Percentiles rank a stretch among this genome's conserved stretches.
Conservation (phyloP, 257 asterid genomes). For the Oldenlandia corymbosa region DNA sequence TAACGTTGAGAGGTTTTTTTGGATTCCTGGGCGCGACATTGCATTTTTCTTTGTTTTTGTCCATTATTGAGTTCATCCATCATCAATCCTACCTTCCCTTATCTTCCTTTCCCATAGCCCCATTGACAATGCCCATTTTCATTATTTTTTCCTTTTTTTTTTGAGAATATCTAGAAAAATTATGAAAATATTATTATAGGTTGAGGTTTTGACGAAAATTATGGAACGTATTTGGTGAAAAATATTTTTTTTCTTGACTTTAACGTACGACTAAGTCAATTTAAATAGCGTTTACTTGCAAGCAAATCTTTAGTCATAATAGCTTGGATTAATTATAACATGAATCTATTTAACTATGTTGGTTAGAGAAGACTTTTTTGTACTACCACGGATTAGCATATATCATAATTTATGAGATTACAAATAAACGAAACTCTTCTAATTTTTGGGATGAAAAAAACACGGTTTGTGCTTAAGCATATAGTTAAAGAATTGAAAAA, state of each 20-base stretch:
- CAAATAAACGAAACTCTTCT: no score
- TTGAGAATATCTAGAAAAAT: no score
- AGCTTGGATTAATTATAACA: neutral
- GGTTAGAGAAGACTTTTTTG: constrained; percentile 1
- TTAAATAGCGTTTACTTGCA: neutral
- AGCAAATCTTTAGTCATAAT: neutral
- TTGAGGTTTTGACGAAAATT: neutral
- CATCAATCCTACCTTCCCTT: constrained; percentile 1
- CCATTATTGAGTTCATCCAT: constrained; percentile 5
- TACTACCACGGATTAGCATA: no score
- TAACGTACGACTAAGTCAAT: neutral
- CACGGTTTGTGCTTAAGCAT: no score
- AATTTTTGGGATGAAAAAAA: no score
- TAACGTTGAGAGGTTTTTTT: constrained; percentile 2
- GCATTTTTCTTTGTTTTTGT: constrained; percentile 6
- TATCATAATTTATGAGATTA: no score
- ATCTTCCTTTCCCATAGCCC: neutral
- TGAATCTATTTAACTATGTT: neutral
- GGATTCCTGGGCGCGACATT: neutral
- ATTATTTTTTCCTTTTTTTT: neutral
- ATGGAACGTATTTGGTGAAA: neutral
- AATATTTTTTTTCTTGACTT: constrained; percentile 1
- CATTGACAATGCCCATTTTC: neutral
- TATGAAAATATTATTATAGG: no score
- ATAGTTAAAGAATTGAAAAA: no score